Conservation (phyloP, 2,329 filamentous ascomycete genomes). For the Colletotrichum sublineola region DNA sequence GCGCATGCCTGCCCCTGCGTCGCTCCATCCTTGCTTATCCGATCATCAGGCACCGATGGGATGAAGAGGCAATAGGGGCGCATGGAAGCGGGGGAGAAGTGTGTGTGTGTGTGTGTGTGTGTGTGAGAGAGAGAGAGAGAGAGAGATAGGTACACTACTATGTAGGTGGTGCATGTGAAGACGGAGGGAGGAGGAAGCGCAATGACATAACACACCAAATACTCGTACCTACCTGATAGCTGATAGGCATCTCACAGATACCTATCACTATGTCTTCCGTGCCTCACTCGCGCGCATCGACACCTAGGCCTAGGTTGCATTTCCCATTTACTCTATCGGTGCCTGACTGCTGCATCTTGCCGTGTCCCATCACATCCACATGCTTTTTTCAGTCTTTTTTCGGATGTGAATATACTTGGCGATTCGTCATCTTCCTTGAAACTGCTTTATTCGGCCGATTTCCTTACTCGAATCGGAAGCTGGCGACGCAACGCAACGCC, state of each 20-base stretch:
- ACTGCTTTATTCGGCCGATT: slow-evolving; percentile 13
- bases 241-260: background rate
- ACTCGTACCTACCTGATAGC: background rate
- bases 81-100: background rate
- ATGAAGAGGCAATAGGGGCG: background rate
- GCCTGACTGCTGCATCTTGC: slow-evolving; percentile 30
- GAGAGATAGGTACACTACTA: too few relatives aligned
- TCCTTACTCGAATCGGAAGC: slow-evolving; percentile 25
- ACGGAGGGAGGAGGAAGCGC: background rate
- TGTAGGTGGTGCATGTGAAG: background rate
- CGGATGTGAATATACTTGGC: slow-evolving; percentile 7
- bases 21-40: background rate
- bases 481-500: background rate
- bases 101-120: background rate
- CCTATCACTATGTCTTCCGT: background rate
- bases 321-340: background rate
- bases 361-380: slow-evolving; percentile 28
- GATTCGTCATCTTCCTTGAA: background rate
- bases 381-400: background rate
- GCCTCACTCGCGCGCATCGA: slow-evolving; percentile 11
- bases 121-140: background rate
- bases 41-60: slow-evolving; percentile 30
- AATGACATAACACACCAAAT: slow-evolving; percentile 20
- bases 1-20: slow-evolving; percentile 7
- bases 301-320: slow-evolving; percentile 10